Evolutionary conservation across 495 filamentous ascomycete genomes (phyloP).

Genomic region (Penicillium bovifimosum): DNA sequence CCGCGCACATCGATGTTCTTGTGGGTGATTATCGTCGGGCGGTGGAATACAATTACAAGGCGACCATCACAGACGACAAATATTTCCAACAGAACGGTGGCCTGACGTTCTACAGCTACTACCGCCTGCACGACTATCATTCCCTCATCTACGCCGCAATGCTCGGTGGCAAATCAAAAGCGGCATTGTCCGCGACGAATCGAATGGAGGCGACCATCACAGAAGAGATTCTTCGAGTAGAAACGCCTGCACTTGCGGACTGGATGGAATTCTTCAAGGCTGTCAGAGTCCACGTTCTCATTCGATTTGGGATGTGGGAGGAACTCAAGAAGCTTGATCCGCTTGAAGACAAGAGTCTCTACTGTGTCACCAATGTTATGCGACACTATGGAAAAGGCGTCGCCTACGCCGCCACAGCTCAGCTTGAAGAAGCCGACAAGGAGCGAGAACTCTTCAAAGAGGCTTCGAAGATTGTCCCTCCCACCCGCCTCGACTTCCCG

Average conservation of each 20-base stretch:
- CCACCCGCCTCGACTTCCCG: slow-evolving; percentile 45
- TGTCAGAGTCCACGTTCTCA: slow-evolving; percentile 53
- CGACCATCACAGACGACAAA: slow-evolving; percentile 51
- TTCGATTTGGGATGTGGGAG: slow-evolving; percentile 58
- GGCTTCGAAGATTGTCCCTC: slow-evolving; percentile 42
- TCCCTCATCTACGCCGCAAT: slow-evolving; percentile 62
- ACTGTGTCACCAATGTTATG: slow-evolving; percentile 54
- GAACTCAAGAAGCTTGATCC: slow-evolving; percentile 44
- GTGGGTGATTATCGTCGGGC: slow-evolving; percentile 57
- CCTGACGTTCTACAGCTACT: slow-evolving; percentile 57
- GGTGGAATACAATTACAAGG: slow-evolving; percentile 50
- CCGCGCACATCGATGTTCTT: slow-evolving; percentile 58
- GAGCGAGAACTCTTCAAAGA: slow-evolving; percentile 38
- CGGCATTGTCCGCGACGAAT: slow-evolving; percentile 45
- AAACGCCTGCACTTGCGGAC: slow-evolving; percentile 58
- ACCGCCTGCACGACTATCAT: slow-evolving; percentile 57
- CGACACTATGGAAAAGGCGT: slow-evolving; percentile 54
- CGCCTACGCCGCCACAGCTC: slow-evolving; percentile 46
- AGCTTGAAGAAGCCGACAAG: slow-evolving; percentile 39
- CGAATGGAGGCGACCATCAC: slow-evolving; percentile 48
- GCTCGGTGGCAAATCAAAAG: slow-evolving; percentile 51
- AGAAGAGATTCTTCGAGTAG: slow-evolving; percentile 48
- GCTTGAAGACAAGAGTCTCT: slow-evolving; percentile 45
- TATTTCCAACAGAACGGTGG: slow-evolving; percentile 44
- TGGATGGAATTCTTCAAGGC: slow-evolving; percentile 61